phyloP scores from a whole-genome alignment of 352 stramenopile genomes.

The Phytopythium helicoides region DNA sequence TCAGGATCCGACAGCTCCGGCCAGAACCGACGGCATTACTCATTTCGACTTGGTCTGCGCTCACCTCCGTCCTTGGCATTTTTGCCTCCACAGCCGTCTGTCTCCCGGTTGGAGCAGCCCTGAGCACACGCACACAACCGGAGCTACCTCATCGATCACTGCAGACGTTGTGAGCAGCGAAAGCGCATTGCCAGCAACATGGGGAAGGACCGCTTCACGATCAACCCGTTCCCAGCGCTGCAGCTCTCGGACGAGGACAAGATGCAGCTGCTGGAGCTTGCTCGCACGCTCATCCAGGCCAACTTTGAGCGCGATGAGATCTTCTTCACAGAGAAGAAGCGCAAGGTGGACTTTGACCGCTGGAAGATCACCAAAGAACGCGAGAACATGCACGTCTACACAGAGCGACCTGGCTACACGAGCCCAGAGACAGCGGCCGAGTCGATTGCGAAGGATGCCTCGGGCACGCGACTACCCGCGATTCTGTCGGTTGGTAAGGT shows the following conservation, averaged over 20 bases:
- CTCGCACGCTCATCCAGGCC: slow-evolving; percentile 19
- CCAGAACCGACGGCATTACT: no score
- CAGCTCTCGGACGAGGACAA: slow-evolving; percentile 17
- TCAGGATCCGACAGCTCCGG: no score
- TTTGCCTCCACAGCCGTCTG: no score
- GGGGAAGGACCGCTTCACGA: slow-evolving; percentile 25
- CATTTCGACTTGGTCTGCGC: no score
- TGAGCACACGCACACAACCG: no score
- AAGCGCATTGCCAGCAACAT: no score
- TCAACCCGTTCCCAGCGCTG: slow-evolving; percentile 33
- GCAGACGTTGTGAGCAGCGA: no score
- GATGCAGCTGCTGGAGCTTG: slow-evolving; percentile 26
- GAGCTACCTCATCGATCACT: no score
- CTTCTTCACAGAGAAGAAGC: slow-evolving; percentile 22
- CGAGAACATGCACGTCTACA: slow-evolving; percentile 27
- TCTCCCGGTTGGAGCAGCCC: no score
- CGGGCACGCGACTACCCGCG: slow-evolving; percentile 15
- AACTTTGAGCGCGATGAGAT: slow-evolving; percentile 29
- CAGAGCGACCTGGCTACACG: slow-evolving; percentile 19
- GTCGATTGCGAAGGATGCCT: slow-evolving; percentile 11
- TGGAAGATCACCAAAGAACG: slow-evolving; percentile 37
- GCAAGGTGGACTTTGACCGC: slow-evolving; percentile 8
- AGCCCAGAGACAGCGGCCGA: slow-evolving; percentile 5
- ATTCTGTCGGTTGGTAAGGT: slow-evolving; percentile 24
- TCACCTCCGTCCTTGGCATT: no score